Base-by-base conservation (phyloP, 768 basidiomycete species). In the Artomyces pyxidatus region DNA sequence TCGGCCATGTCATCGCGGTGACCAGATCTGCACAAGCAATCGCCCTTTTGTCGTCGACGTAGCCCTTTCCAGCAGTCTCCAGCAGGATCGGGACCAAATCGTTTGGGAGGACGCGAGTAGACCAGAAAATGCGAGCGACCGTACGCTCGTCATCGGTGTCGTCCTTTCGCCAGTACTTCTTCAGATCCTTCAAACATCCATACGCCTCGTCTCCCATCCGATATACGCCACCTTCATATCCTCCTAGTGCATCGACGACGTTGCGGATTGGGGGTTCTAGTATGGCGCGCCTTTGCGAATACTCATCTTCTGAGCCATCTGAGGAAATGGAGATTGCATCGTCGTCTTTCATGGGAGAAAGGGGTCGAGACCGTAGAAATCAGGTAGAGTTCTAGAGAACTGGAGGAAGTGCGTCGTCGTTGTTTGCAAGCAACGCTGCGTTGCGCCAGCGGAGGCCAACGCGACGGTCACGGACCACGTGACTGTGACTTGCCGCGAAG, bases 1-100 rank as follows among this genome's bases (percentile, higher is more conserved):
- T 95, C 0, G 96, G 96, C 96, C 96, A 99, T 1, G 95, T 98
- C 88, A 99, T 89, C 0, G 94, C 93, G 0, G 91, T 88, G 63
- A 98, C 83, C 21, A 99, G 71, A 62, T 98, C 96, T 7, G 82
- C 84, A 54, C 84, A 86, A 0, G 83, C 79, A 23, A 95, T 76
- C 0, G 89, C 90, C 42, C 88, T 74, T 58, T 84, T 87, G 65
- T 92, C 88, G 55, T 90, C 88, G 27, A 86, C 81, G 19, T 72
- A 65, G 0, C 88, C 88, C 45, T 80, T 78, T 10, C 88, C 87
- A 1, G 88, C 86, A 0, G 89, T 92, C 51, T 76, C 76, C 42
- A 88, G 72, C 11, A 98, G 72, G 47, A 97, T 86, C 16, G 91
- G 86, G 17, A 97, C 68, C 43, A 98, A 72, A 66, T 97, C 95